Evolutionary conservation across 163 green algal genomes (phyloP), one percentile per base, ranked within the genome.

Genomic region (Scenedesmus sp.): DNA sequence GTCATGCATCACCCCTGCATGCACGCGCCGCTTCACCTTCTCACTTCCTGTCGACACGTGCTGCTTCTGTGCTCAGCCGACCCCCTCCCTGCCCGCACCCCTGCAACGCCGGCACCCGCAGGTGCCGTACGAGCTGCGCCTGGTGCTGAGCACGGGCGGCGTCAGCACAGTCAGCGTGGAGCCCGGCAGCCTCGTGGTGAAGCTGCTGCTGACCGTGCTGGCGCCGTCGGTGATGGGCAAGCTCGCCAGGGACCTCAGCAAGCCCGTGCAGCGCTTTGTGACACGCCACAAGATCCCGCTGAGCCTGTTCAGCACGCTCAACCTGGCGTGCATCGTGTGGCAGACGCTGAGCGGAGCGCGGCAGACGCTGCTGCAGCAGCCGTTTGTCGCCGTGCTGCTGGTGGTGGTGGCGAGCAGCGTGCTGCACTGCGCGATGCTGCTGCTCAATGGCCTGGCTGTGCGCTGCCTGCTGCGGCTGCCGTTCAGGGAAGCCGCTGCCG

Each of bases 241-340:
- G 85, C 76, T 90, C 1, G n/a, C 94, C n/a, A 53, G 93, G 9
- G 92, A 96, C 18, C 30, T 91, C 7, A 22, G 68, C 40, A 65
- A 81, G 3, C 26, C 51, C 0, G 72, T 94, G 37, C 84, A 76
- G 37, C 9, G 10, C 13, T 95, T 95, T 93, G 93, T 94, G 2
- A 89, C 81, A 6, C 68, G 30, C 7, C 76, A 93, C 79, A 93
- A 93, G 44, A 68, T 82, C 0, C 40, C 72, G 3, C 86, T 96
- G 24, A 86, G 56, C 49, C 78, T 96, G 2, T 93, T 94, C 46
- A 92, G 87, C 49, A 95, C 93, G 76, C 70, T 89, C 59, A 96
- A 95, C 43, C 88, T 97, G 24, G 88, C 80, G 42, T 83, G 61
- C 43, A 97, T 97, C 53, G 94, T 97, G 20, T 97, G 95, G 94